Evolutionary conservation across 2,329 filamentous ascomycete genomes (phyloP).

Genomic region (Byssothecium circinans): DNA sequence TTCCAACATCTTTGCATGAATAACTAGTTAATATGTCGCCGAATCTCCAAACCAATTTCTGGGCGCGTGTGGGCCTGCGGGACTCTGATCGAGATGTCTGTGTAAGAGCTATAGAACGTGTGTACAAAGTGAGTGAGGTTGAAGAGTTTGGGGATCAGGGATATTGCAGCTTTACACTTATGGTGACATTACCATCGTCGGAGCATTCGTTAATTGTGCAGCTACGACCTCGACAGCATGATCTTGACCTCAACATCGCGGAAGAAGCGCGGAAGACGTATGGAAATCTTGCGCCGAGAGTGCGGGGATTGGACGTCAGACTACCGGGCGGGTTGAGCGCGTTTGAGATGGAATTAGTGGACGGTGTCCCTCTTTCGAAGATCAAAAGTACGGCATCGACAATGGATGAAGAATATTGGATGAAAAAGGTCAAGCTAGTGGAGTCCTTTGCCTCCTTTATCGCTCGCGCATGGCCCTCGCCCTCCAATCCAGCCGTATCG

Average conservation of each 20-base stretch:
- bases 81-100: slow-evolving; percentile 11
- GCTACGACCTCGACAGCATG: slow-evolving; percentile 28
- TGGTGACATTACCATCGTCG: not conserved
- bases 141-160: slow-evolving; percentile 23
- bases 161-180: slow-evolving; percentile 27
- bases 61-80: slow-evolving; percentile 14
- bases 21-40: slow-evolving; percentile 17
- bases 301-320: slow-evolving; percentile 8
- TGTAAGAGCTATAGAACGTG: slow-evolving; percentile 10
- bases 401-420: slow-evolving; percentile 1
- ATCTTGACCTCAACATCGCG: slow-evolving; percentile 22
- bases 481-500: not conserved
- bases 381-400: slow-evolving; percentile 9
- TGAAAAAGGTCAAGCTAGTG: slow-evolving; percentile 26
- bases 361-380: slow-evolving; percentile 25
- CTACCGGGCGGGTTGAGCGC: slow-evolving; percentile 18
- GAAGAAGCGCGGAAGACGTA: slow-evolving; percentile 24
- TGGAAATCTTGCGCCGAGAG: slow-evolving; percentile 23
- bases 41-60: slow-evolving; percentile 14
- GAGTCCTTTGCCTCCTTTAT: slow-evolving; percentile 32
- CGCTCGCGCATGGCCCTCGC: slow-evolving; percentile 24
- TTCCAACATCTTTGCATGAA: no score
- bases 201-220: slow-evolving; percentile 21
- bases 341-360: slow-evolving; percentile 31
- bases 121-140: slow-evolving; percentile 9